Evolutionary conservation across 2,329 filamentous ascomycete species (phyloP), one percentile per base, ranked within the genome.

Genomic region (Paraconiothyrium sp.): DNA sequence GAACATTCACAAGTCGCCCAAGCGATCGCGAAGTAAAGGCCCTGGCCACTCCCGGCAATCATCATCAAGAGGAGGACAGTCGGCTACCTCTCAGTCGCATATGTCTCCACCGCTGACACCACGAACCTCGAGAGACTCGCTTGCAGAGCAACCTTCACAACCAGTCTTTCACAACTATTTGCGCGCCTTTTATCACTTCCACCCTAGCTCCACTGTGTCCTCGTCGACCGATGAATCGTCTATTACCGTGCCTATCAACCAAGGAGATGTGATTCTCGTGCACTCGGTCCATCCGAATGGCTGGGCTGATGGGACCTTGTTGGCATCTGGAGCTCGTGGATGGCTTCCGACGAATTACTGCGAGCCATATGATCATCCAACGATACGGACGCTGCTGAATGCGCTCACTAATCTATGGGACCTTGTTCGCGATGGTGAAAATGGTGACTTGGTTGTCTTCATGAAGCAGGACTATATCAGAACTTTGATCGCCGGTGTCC

Each of bases 311-410:
- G 95, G 95, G 55, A 99, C 95, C 0, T 84, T 97, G 44, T 82
- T 99, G 63, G 86, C 90, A 27, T 92, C 93, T 2, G 94, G 94
- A 30, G 91, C 91, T 54, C 87, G 95, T 69, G 95, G 95, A 65
- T 99, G 95, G 95, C 83, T 99, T 62, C 95, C 95, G 2, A 99
- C 95, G 9, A 99, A 99, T 79, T 99, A 98, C 78, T 99, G 95
- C 82, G 94, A 97, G 76, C 87, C 92, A 10, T 99, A 97, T 77
- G 92, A 97, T 68, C 93, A 94, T 49, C 88, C 93, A 24, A 89
- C 93, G 66, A 94, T 98, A 85, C 88, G 89, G 58, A 93, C 89
- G 65, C 84, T 99, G 24, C 84, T 99, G 39, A 93, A 92, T 70
- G 93, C 94, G 0, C 83, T 97, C 63, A 88, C 95, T 14, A 92